These are phyloP conservation scores for Penicillium hesseltinei DNA, from an alignment of 2,329 filamentous ascomycete genomes.

Conservation along the genomic window DNA sequence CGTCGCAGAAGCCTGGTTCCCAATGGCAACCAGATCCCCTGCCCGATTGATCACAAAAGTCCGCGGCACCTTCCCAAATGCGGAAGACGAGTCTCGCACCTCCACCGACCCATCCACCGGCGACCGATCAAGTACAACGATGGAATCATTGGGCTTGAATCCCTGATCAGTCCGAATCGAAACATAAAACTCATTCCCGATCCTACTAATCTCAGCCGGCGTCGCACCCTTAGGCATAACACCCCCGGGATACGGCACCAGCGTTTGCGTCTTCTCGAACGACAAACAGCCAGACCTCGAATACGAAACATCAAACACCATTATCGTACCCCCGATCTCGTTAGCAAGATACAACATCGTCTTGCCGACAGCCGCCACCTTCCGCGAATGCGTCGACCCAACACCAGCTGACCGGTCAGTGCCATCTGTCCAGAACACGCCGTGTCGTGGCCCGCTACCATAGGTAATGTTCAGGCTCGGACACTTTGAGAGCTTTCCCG, in stretches of 20 bases:
- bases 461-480: slow-evolving; percentile 43
- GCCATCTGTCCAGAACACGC: slow-evolving; percentile 51
- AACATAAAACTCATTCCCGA: slow-evolving; percentile 29
- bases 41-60: slow-evolving; percentile 66
- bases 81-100: slow-evolving; percentile 58
- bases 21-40: slow-evolving; percentile 65
- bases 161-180: slow-evolving; percentile 34
- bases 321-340: slow-evolving; percentile 57
- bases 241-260: slow-evolving; percentile 28
- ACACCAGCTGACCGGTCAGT: background rate
- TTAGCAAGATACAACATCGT: slow-evolving; percentile 49
- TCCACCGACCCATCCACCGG: slow-evolving; percentile 60
- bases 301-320: slow-evolving; percentile 45
- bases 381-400: slow-evolving; percentile 11
- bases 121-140: slow-evolving; percentile 26
- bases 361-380: slow-evolving; percentile 17
- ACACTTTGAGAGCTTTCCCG: slow-evolving; percentile 46
- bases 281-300: slow-evolving; percentile 26
- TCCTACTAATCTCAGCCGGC: slow-evolving; percentile 28
- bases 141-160: slow-evolving; percentile 31
- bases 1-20: slow-evolving; percentile 59
- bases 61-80: slow-evolving; percentile 64
- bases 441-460: slow-evolving; percentile 65
- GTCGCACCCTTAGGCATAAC: slow-evolving; percentile 29
- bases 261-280: slow-evolving; percentile 25